Base-by-base conservation (phyloP, 306 rosid species). In the Castanopsis chinensis region DNA sequence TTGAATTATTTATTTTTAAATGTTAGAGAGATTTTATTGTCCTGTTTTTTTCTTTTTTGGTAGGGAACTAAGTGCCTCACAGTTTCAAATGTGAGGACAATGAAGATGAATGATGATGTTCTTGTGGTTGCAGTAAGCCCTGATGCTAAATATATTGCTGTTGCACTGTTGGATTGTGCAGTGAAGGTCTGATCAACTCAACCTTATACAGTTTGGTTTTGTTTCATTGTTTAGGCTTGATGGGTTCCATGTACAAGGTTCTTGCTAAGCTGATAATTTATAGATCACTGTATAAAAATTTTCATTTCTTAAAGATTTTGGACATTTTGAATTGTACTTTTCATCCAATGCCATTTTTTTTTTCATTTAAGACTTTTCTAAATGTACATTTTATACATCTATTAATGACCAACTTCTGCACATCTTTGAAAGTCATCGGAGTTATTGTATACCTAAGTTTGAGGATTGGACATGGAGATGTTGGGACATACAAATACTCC, bases 61-160 rank as follows among this genome's bases (percentile, higher is more conserved):
- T 90, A 95, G 94, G 89, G 83, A 32, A 76, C 94, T 71, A 93
- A 88, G 88, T 89, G 83, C 57, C 94, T 91, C 10, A 63, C 45
- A 35, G 77, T 90, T 76, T 81, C 97, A 80, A 91, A 86, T 87
- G 92, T 90, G 80, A 85, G 83, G 79, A 86, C 92, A 41, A 67
- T 90, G 98, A 95, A 85, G 84, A 91, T 95, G 97, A 91, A 90
- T 53, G 97, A 90, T 78, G 99, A 95, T 57, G 98, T 87, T 74
- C 91, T 91, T 71, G 92, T 85, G 52, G 89, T 93, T 84, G 88
- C 92, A 83, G 86, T 91, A 49, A 95, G 98, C 81, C 99, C 99
- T 30, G 98, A 92, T 89, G 88, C 90, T 58, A 95, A 95, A 81
- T 95, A 90, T 85, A 79, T 95, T 76, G 94, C 94, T 51, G 92